Percentiles rank a stretch among this genome's conserved stretches.
Evolutionary conservation across 352 stramenopile species (phyloP).

Genomic region (Globisporangium perplexum): DNA sequence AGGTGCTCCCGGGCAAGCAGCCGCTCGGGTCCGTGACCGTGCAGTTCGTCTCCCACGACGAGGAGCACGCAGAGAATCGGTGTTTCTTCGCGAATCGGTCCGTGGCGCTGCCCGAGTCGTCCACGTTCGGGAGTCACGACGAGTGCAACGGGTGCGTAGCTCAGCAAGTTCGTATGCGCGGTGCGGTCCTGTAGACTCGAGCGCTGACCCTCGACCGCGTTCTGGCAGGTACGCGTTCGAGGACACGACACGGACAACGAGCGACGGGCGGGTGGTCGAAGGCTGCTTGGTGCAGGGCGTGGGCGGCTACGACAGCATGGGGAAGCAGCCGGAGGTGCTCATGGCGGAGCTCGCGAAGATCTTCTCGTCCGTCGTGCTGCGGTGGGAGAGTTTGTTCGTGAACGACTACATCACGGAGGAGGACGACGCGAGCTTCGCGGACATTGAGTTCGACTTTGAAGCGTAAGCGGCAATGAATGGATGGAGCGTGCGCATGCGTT

Average conservation of each 20-base stretch:
- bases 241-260: constrained; percentile 27
- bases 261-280: constrained; percentile 32
- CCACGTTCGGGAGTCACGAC: constrained; percentile 41
- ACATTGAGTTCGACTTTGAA: constrained; percentile 2
- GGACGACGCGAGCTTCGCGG: not conserved
- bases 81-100: constrained; percentile 50
- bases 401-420: constrained; percentile 47
- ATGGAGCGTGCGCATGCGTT: too few species aligned
- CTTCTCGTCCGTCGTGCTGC: constrained; percentile 61
- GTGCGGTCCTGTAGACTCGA: constrained; percentile 7
- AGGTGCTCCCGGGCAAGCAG: constrained; percentile 41
- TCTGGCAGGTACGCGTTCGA: constrained; percentile 41
- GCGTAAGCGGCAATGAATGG: not conserved
- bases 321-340: constrained; percentile 29
- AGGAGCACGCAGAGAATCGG: constrained; percentile 35
- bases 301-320: constrained; percentile 48
- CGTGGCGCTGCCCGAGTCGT: constrained; percentile 32
- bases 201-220: constrained; percentile 1
- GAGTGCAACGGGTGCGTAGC: constrained; percentile 44
- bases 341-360: constrained; percentile 55
- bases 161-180: too few species aligned
- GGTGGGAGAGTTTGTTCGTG: constrained; percentile 67
- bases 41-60: constrained; percentile 35
- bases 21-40: constrained; percentile 41
- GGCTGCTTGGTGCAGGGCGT: constrained; percentile 49